Percentiles rank a stretch among this genome's conserved stretches.
Evolutionary conservation across 805 yeast species (phyloP).

Genomic region (Candida pseudofarinosa): DNA sequence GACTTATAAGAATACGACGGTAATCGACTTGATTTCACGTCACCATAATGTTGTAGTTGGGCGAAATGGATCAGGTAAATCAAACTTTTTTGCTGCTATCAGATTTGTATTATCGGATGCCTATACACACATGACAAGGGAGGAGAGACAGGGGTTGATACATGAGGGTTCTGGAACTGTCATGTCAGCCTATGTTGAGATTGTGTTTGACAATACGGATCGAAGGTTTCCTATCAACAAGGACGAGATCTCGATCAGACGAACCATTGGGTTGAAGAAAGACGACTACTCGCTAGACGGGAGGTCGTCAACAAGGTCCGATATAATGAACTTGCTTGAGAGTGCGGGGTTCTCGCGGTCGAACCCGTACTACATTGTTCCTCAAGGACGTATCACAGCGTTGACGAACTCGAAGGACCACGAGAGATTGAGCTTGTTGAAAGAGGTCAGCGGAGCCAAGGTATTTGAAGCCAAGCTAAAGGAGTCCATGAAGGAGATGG

Average conservation of each 20-base stretch:
- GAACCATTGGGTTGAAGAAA: conserved; percentile 90
- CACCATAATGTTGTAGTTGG: conserved; percentile 82
- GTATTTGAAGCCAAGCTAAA: conserved; percentile 78
- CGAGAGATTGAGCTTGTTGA: conserved; percentile 72
- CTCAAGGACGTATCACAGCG: conserved; percentile 89
- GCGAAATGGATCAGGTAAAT: conserved; percentile 94
- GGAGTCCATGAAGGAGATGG: conserved; percentile 79
- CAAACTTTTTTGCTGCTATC: conserved; percentile 92
- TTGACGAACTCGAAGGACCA: conserved; percentile 85
- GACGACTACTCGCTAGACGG: conserved; percentile 88
- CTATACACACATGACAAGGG: conserved; percentile 75
- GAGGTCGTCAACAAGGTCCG: conserved; percentile 72
- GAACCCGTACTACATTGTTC: conserved; percentile 93
- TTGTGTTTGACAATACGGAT: conserved; percentile 78
- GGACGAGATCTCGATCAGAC: conserved; percentile 67
- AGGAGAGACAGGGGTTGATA: conserved; percentile 80
- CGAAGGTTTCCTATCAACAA: conserved; percentile 67
- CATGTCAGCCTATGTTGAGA: conserved; percentile 90
- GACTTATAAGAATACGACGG: conserved; percentile 82
- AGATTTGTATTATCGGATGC: conserved; percentile 90
- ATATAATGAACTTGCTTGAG: conserved; percentile 76
- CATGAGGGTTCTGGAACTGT: conserved; percentile 90
- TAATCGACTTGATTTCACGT: conserved; percentile 72
- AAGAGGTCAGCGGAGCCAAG: conserved; percentile 93
- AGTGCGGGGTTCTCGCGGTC: conserved; percentile 89